These are phyloP conservation scores for Rubia occidens DNA, from an alignment of 305 asterid genomes.

Conservation along the genomic window DNA sequence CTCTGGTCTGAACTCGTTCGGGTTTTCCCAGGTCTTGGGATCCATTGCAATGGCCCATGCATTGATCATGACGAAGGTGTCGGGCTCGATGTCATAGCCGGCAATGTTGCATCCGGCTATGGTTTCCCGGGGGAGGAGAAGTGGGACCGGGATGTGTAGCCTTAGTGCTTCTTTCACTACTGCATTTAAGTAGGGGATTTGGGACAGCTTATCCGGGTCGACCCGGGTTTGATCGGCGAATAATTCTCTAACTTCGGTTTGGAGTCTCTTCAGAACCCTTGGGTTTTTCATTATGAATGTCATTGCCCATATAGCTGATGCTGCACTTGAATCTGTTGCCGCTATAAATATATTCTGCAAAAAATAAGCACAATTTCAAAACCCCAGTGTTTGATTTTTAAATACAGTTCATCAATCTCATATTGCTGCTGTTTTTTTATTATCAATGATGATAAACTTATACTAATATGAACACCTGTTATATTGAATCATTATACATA, in stretches of 20 bases:
- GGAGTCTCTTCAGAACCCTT: neutral
- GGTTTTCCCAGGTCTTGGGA: neutral
- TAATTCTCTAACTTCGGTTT: neutral
- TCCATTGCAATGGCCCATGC: conserved; percentile 6
- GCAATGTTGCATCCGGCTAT: neutral
- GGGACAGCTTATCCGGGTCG: neutral
- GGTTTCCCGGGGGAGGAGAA: conserved; percentile 6
- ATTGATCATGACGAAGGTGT: neutral
- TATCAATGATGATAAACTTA: too few relatives aligned
- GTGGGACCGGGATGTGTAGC: conserved; percentile 1
- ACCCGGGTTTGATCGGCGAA: neutral
- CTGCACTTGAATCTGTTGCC: conserved; percentile 4
- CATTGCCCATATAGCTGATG: conserved; percentile 1
- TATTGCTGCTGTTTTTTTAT: too few relatives aligned
- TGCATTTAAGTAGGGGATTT: neutral
- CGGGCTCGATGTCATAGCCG: neutral
- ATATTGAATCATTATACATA: too few relatives aligned
- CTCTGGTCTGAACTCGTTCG: conserved; percentile 7
- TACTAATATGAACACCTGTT: too few relatives aligned
- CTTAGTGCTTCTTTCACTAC: neutral
- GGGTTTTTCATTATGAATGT: neutral
- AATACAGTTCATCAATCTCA: too few relatives aligned
- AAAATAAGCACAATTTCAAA: neutral
- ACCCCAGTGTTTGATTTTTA: too few relatives aligned
- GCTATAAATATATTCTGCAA: conserved; percentile 14